A percentile compares a stretch with the other conserved stretches of the same genome.
phyloP scores from a whole-genome alignment of 371 early-diverging fungal species.

The Mucor ambiguus region DNA sequence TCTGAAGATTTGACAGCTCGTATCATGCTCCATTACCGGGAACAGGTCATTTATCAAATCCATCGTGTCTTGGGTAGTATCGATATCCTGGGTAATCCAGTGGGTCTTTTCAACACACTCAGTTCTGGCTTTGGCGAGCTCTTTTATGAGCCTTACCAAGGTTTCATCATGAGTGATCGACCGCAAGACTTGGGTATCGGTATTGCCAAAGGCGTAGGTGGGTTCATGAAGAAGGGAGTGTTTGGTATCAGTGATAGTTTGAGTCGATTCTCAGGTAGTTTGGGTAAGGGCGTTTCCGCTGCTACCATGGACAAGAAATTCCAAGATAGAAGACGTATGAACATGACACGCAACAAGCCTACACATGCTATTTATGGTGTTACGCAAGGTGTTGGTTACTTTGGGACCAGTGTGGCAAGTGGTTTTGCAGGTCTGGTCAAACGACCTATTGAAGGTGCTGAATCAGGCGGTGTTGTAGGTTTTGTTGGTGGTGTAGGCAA shows the following conservation, averaged over 20 bases:
- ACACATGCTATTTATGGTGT: slow-evolving; percentile 83
- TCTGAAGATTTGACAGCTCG: slow-evolving; percentile 43
- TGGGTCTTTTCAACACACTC: slow-evolving; percentile 84
- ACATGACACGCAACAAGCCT: slow-evolving; percentile 78
- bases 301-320: slow-evolving; percentile 88
- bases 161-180: slow-evolving; percentile 84
- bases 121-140: slow-evolving; percentile 87
- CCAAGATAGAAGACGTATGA: slow-evolving; percentile 73
- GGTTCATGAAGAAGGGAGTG: slow-evolving; percentile 77
- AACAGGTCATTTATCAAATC: slow-evolving; percentile 79
- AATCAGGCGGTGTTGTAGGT: slow-evolving; percentile 81
- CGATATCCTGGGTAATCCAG: slow-evolving; percentile 90
- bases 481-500: slow-evolving; percentile 87
- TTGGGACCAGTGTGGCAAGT: slow-evolving; percentile 75
- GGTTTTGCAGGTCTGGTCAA: slow-evolving; percentile 83
- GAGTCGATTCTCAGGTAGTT: slow-evolving; percentile 82
- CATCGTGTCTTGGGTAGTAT: slow-evolving; percentile 89
- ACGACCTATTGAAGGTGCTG: slow-evolving; percentile 86
- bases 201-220: slow-evolving; percentile 69
- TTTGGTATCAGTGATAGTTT: slow-evolving; percentile 88
- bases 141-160: slow-evolving; percentile 92
- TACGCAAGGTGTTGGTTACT: slow-evolving; percentile 76
- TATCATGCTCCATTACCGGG: slow-evolving; percentile 66
- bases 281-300: slow-evolving; percentile 86
- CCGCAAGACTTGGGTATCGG: slow-evolving; percentile 90